phyloP scores from a whole-genome alignment of 495 filamentous ascomycete genomes.

The Penicillium atrosanguineum region DNA sequence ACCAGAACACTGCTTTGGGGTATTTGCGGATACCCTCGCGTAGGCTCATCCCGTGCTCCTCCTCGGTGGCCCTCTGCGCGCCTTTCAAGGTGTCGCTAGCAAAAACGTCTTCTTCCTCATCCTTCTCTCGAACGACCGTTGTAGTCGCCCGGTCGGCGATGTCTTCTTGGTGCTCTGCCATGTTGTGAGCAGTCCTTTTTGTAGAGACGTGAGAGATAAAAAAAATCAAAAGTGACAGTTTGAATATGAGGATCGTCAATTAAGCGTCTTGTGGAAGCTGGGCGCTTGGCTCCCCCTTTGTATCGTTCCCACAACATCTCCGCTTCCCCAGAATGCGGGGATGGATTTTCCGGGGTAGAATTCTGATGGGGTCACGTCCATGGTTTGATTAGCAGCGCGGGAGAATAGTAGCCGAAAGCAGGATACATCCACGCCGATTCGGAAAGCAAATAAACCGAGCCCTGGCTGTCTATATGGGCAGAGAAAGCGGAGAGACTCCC shows the following conservation, averaged over 20 bases:
- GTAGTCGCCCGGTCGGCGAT: slow-evolving; percentile 10
- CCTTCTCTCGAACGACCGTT: slow-evolving; percentile 9
- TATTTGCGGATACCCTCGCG: slow-evolving; percentile 26
- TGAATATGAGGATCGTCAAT: neutral
- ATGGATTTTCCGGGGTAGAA: slow-evolving; percentile 2
- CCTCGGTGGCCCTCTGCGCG: slow-evolving; percentile 33
- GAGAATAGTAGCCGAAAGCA: slow-evolving; percentile 5
- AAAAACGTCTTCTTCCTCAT: slow-evolving; percentile 8
- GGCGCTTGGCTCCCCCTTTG: neutral
- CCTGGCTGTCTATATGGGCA: neutral
- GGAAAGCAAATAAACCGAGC: slow-evolving; percentile 8
- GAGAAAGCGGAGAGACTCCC: neutral
- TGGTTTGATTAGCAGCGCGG: neutral
- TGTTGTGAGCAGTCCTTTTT: neutral
- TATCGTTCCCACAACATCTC: slow-evolving; percentile 2
- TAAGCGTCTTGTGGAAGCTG: neutral
- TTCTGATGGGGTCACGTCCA: neutral
- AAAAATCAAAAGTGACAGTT: too few relatives aligned
- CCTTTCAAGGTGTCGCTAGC: slow-evolving; percentile 12
- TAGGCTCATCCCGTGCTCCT: slow-evolving; percentile 12
- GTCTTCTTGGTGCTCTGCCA: slow-evolving; percentile 20
- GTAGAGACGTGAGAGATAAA: too few relatives aligned
- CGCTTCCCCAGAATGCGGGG: slow-evolving; percentile 9
- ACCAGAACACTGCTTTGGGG: slow-evolving; percentile 47
- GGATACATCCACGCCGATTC: slow-evolving; percentile 1